Base-by-base conservation (phyloP, 2,329 filamentous ascomycete genomes). In the Phyllosticta ampelicida region DNA sequence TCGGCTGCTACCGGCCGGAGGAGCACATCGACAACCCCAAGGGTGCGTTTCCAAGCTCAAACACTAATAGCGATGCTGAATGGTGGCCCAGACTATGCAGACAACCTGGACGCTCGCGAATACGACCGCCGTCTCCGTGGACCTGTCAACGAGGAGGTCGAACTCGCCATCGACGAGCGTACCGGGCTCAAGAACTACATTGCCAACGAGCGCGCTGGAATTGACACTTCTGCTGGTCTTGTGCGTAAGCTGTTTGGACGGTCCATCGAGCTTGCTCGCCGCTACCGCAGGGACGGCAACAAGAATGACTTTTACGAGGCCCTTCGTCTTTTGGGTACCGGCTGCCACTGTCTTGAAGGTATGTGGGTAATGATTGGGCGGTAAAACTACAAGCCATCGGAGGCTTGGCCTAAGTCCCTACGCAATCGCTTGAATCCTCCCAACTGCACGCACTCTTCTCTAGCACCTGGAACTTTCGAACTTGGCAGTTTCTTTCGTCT, bases 151-250 rank as follows among this genome's bases (percentile, higher is more conserved):
- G 90, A 95, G 75, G 68, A 78, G 23, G 80, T 83, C 54, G 92
- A 96, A 75, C 80, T 96, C 36, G 82, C 81, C 51, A 81, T 97
- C 65, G 89, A 97, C 65, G 80, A 82, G 59, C 67, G 71, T 23
- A 74, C 70, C 65, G 80, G 80, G 29, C 67, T 95, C 74, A 97
- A 97, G 77, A 94, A 91, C 71, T 96, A 96, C 74, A 96, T 96
- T 71, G 90, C 91, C 48, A 90, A 90, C 62, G 91, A 96, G 70
- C 76, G 82, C 54, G 74, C 80, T 60, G 82, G 83, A 51, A 94
- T 95, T 69, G 88, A 87, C 74, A 95, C 87, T 51, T 95, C 89
- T 53, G 87, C 90, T 59, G 77, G 79, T 53, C 84, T 95, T 66
- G 82, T 96, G 61, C 83, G 88, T 56, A 79, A 81, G 62, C 82